Evolutionary conservation across 2,329 filamentous ascomycete species (phyloP).

Genomic region (Colletotrichum horii): DNA sequence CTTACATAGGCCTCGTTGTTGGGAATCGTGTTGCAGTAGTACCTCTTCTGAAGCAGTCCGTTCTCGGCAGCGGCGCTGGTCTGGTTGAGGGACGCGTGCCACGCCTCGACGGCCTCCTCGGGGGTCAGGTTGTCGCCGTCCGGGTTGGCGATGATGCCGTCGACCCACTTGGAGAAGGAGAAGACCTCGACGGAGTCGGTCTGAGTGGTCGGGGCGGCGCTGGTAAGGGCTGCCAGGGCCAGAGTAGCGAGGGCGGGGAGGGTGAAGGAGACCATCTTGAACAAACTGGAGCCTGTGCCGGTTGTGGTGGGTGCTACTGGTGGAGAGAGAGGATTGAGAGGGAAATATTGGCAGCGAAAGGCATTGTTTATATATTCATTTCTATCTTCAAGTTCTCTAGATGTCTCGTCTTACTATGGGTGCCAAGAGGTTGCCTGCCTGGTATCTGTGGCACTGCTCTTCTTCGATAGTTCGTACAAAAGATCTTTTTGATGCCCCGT

Average conservation of each 20-base stretch:
- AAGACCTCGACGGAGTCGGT: not conserved
- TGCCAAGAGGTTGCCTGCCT: not conserved
- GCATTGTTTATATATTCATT: not conserved
- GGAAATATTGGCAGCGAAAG: not conserved
- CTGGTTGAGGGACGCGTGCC: not conserved
- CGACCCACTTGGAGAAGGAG: slow-evolving; percentile 16
- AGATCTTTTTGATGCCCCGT: not conserved
- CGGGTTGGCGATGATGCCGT: slow-evolving; percentile 17
- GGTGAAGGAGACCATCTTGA: slow-evolving; percentile 6
- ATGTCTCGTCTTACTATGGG: not conserved
- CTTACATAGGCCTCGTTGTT: not conserved
- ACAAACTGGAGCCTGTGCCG: not conserved
- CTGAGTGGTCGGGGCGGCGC: not conserved
- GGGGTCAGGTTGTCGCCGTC: slow-evolving; percentile 11
- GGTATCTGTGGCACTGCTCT: not conserved
- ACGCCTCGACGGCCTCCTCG: slow-evolving; percentile 6
- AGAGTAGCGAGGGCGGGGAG: not conserved
- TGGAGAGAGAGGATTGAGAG: not conserved
- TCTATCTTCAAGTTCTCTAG: fast-evolving
- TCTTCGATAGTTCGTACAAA: not conserved
- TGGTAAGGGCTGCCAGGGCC: not conserved
- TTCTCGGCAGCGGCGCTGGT: not conserved
- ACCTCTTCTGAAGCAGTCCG: not conserved
- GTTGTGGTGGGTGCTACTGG: not conserved
- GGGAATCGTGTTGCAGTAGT: not conserved